phyloP scores from a whole-genome alignment of 2,329 filamentous ascomycete species.

The Plectosphaerella sp. region DNA sequence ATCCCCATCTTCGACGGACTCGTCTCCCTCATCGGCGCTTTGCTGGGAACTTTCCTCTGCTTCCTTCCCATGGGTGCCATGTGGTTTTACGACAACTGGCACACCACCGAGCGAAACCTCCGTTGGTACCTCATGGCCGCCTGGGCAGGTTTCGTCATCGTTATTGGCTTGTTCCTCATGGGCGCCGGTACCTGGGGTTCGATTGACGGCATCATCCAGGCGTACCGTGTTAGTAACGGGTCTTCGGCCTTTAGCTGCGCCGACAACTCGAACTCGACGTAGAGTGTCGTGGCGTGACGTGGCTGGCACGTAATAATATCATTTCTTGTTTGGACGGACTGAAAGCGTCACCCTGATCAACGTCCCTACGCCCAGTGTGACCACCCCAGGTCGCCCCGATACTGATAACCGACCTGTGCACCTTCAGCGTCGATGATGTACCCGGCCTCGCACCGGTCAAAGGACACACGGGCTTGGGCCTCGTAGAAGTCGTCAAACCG shows the following conservation, averaged over 20 bases:
- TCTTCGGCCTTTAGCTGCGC: constrained; percentile 35
- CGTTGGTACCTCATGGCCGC: constrained; percentile 14
- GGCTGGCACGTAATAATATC: too few relatives aligned
- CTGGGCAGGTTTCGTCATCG: constrained; percentile 25
- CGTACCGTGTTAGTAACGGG: constrained; percentile 26
- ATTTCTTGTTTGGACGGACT: too few relatives aligned
- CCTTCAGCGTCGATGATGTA: constrained; percentile 54
- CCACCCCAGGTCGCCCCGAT: neutral
- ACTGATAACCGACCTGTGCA: constrained; percentile 26
- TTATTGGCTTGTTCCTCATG: constrained; percentile 34
- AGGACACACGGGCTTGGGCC: constrained; percentile 43
- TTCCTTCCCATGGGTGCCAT: constrained; percentile 26
- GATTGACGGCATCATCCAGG: constrained; percentile 30
- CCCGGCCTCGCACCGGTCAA: constrained; percentile 48
- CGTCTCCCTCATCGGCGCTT: constrained; percentile 19
- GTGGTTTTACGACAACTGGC: constrained; percentile 39
- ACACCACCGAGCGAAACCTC: constrained; percentile 9
- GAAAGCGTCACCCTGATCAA: too few relatives aligned
- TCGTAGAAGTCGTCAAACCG: constrained; percentile 50
- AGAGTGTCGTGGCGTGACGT: neutral
- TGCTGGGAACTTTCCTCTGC: constrained; percentile 21
- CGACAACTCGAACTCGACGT: constrained; percentile 32
- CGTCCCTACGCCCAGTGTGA: neutral
- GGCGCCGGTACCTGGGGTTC: constrained; percentile 40
- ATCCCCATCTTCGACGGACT: constrained; percentile 20